Evolutionary conservation across 805 yeast genomes (phyloP), one percentile per base, ranked within the genome.

Genomic region (Metschnikowia cerradonensis): DNA sequence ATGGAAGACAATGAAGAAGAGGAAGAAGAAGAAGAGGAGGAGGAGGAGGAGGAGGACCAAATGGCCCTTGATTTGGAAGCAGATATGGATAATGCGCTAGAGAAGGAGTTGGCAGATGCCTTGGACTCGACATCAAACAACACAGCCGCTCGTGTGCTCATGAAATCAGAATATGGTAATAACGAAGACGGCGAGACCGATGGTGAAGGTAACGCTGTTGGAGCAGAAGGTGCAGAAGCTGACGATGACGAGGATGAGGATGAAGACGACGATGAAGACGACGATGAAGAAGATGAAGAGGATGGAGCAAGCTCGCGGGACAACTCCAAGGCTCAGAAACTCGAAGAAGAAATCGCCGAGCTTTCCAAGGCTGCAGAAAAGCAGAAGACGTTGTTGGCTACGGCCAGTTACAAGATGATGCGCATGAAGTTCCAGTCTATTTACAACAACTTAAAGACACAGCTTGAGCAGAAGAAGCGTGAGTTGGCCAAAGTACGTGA

Each of bases 311-410:
- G 73, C 50, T 64, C 84, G 70, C 67, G 74, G 65, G 61, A 71
- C 51, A 57, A 55, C 41, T 50, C 56, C n/a, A 68, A 59, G 88
- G 88, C 65, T 57, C 90, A 88, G 60, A 76, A 90, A 57, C 72
- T 94, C 50, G 82, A 81, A 53, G 98, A 92, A 67, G 97, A 91
- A 66, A 84, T 94, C 51, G 70, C 76, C 6, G 99, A 94, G 62
- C 75, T 94, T 53, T 90, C 88, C 63, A 67, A 65, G 45, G 90
- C 92, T 0, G 85, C 94, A 47, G 81, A 78, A 49, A 85, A 84
- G 60, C 91, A 92, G 61, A 82, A 81, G 64, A 76, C 76, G 42
- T 90, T 88, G 60, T 79, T 89, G 45, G 81, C 77, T 19, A 83
- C 84, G 6, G 90, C 91, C 3, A 77, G 83, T 45, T 90, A 90